Base-by-base conservation (phyloP, 495 filamentous ascomycete genomes). In the Friedmanniomyces simplex region DNA sequence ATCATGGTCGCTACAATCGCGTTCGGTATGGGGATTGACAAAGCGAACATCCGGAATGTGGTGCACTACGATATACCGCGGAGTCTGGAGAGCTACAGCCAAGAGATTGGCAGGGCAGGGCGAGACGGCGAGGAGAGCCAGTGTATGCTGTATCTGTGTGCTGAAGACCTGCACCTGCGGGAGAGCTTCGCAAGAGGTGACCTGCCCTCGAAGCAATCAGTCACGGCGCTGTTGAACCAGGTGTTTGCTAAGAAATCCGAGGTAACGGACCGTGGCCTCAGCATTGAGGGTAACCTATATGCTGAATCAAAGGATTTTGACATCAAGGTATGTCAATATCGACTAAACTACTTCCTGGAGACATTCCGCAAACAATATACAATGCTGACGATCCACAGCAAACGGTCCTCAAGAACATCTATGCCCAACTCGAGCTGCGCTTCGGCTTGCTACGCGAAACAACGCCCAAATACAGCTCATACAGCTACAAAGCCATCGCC, bases 1-100 rank as follows among this genome's bases (percentile, higher is more conserved):
- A 88, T 98, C 30, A 91, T 98, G 22, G 91, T 97, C 26, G 93
- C 93, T 18, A 98, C 93, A 0, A 96, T 97, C 69, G 93, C 93
- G 26, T 98, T 98, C 67, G 93, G 93, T 11, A 98, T 98, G 93
- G 93, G 93, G 16, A 97, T 98, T 54, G 93, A 98, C 72, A 98
- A 98, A 69, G 78, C 89, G 0, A 85, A 98, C 68, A 91, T 98
- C 37, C 86, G 93, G 13, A 96, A 91, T 62, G 90, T 98, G 41
- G 89, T 98, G 30, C 93, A 98, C 69, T 83, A 94, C 63, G 85
- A 79, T 18, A 77, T 96, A 7, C 93, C 93, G 0, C 96, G 95
- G 70, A 95, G 88, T 64, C 76, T 98, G n/a, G 93, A 98, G 70
- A 94, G 91, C 0, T 98, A 98, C 66, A 96, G 96, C 63, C 93